Conservation (phyloP, 768 basidiomycete genomes). For the Tephrocybe rancida region DNA sequence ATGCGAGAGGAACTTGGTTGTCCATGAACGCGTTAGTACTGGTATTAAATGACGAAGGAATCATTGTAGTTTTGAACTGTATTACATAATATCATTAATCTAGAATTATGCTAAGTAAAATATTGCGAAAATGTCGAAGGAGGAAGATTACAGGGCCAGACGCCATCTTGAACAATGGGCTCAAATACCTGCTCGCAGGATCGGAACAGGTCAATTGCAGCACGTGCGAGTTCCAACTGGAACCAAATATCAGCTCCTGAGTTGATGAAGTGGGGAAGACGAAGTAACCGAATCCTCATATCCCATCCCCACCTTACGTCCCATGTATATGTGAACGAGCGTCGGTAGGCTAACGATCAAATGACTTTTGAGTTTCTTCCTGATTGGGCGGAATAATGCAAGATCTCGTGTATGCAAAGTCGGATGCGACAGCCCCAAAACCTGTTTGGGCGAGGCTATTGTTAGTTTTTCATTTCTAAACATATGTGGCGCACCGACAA, state of each 20-base stretch:
- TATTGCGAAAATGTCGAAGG: conserved; percentile 34
- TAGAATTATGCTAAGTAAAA: conserved; percentile 26
- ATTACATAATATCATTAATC: too few species aligned
- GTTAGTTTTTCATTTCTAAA: neutral
- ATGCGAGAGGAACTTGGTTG: conserved; percentile 4
- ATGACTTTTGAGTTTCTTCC: conserved; percentile 40
- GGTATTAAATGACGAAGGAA: too few species aligned
- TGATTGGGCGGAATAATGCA: conserved; percentile 53
- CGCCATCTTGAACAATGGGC: conserved; percentile 38
- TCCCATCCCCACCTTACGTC: conserved; percentile 40
- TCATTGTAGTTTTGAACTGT: too few species aligned
- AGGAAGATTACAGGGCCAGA: conserved; percentile 55
- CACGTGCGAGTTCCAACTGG: conserved; percentile 52
- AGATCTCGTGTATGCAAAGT: conserved; percentile 56
- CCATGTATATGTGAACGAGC: conserved; percentile 49
- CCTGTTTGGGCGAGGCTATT: too few species aligned
- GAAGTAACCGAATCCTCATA: conserved; percentile 49
- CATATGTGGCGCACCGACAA: conserved; percentile 43
- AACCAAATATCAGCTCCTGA: neutral
- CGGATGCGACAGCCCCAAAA: conserved; percentile 53
- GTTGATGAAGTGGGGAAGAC: conserved; percentile 9
- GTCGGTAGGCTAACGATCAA: conserved; percentile 38
- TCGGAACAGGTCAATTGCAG: conserved; percentile 54
- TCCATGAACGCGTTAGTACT: conserved; percentile 17
- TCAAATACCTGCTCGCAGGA: conserved; percentile 54